Base-by-base conservation (phyloP, 2,329 filamentous ascomycete genomes). In the Purpureocillium takamizusanense region DNA sequence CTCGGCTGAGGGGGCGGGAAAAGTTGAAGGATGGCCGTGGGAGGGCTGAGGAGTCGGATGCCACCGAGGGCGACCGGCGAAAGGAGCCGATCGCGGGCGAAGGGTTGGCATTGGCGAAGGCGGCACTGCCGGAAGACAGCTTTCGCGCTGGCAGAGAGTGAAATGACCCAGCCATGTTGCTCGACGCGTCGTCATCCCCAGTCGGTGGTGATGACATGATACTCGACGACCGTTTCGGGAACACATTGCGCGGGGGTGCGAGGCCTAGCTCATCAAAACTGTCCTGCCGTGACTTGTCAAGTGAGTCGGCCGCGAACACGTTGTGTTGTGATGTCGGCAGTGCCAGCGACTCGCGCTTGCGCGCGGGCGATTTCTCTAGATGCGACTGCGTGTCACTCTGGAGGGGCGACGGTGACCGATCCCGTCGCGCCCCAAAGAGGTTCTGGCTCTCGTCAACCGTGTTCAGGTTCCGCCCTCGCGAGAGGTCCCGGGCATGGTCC, bases 21-120 rank as follows among this genome's bases (percentile, higher is more conserved):
- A 97, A 97, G 61, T 98, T 97, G 63, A 94, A 90, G 0, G 84
- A 78, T 1, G 87, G 84, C 13, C 82, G 76, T 11, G 81, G 78
- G 28, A 88, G 54, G 9, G 73, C 72, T 2, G 88, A 94, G 36
- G 77, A 76, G 44, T 95, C 86, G 1, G 90, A 97, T 44, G 80
- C 81, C 29, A 86, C 73, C 0, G 92, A 97, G 2, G 88, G 87
- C 1, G 89, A 94, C 51, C 88, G 76, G 42, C 79, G 76, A 50
- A 81, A 75, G 21, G 77, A 69, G 13, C 74, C 70, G 41, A 74
- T 61, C 37, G 69, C 72, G 2, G 82, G 81, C 17, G 83, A 83
- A 67, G 34, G 57, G 52, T 46, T 49, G 21, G 58, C 52, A n/a
- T 53, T 58, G 7, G 57, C 67, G 21, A 70, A 62, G 13, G 68